Evolutionary conservation across 2,329 filamentous ascomycete genomes (phyloP).

Genomic region (Ceratocystis alfenasii): DNA sequence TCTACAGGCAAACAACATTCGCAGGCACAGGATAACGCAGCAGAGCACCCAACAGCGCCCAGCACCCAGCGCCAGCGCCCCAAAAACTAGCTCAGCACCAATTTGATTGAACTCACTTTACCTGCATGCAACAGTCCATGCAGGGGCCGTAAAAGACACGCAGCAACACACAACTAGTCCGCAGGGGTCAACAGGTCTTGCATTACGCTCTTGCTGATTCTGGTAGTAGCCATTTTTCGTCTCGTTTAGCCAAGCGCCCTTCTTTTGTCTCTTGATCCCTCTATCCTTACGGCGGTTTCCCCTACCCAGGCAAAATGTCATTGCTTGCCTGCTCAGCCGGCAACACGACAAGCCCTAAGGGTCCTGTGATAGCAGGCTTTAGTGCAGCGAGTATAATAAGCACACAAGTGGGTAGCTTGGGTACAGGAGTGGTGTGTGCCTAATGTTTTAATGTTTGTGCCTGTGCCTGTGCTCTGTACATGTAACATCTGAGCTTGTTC

Average conservation of each 20-base stretch:
- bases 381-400: not conserved
- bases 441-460: constrained; percentile 8
- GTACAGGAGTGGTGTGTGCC: not conserved
- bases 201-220: not conserved
- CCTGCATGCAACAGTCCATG: not conserved
- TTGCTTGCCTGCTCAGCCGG: not conserved
- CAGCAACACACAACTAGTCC: not conserved
- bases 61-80: too few species aligned
- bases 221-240: not conserved
- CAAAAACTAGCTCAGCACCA: not conserved
- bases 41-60: not conserved
- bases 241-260: constrained; percentile 6
- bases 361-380: not conserved
- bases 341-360: not conserved
- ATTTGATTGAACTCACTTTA: not conserved
- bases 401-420: not conserved
- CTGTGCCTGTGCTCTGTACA: constrained; percentile 13
- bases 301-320: not conserved
- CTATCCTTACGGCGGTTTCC: not conserved
- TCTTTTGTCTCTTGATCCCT: not conserved
- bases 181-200: not conserved
- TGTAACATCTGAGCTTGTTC: constrained; percentile 12
- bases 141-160: not conserved
- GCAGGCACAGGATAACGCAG: not conserved
- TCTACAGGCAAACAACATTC: not conserved